These are phyloP conservation scores for Lactarius trivialis DNA, from an alignment of 768 basidiomycete genomes.

Conservation along the genomic window DNA sequence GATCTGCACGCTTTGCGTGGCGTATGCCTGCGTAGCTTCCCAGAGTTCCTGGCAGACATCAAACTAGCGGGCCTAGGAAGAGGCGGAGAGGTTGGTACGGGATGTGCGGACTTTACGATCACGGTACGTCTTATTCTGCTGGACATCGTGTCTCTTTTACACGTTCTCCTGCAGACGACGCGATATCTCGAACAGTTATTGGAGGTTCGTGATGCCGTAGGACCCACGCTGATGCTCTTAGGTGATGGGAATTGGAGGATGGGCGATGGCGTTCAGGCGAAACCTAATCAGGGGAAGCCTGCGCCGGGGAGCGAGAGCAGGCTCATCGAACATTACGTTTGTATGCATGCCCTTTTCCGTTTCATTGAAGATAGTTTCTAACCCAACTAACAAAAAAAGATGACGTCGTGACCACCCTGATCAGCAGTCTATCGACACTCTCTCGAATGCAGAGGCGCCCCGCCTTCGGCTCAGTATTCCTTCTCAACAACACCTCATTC, in stretches of 20 bases:
- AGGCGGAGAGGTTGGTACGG: constrained; percentile 55
- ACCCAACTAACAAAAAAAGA: constrained; percentile 40
- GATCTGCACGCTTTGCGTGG: constrained; percentile 56
- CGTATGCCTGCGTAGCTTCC: constrained; percentile 74
- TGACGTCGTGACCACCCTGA: constrained; percentile 64
- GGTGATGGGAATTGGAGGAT: constrained; percentile 92
- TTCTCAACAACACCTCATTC: constrained; percentile 75
- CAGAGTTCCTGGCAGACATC: constrained; percentile 75
- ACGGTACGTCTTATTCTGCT: constrained; percentile 36
- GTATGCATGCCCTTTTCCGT: constrained; percentile 37
- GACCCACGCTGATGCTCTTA: constrained; percentile 56
- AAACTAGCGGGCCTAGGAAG: constrained; percentile 55
- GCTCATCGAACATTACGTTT: constrained; percentile 68
- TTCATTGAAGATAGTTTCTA: background rate
- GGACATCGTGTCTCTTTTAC: background rate
- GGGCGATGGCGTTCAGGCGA: constrained; percentile 73
- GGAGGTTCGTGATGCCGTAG: constrained; percentile 61
- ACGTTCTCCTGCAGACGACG: constrained; percentile 41
- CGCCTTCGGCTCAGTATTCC: constrained; percentile 65
- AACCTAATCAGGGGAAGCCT: constrained; percentile 33
- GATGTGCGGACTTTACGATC: constrained; percentile 53
- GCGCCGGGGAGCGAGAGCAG: constrained; percentile 50
- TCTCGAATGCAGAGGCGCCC: constrained; percentile 53
- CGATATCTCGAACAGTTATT: constrained; percentile 65
- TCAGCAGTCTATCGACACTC: constrained; percentile 56